Conservation (phyloP, 2,329 filamentous ascomycete genomes). For the Graphiopsis chlorocephala region DNA sequence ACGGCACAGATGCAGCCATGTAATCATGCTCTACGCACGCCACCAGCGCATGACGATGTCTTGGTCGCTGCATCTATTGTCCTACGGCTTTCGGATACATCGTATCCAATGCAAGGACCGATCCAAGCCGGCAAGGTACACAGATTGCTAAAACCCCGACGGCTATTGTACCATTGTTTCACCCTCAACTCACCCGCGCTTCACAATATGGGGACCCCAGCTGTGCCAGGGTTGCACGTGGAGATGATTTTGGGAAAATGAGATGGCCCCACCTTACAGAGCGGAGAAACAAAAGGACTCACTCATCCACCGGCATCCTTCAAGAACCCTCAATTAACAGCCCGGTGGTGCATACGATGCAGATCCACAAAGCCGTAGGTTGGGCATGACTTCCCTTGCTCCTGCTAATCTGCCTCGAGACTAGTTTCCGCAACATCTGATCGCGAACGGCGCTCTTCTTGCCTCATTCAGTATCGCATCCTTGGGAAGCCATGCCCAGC, state of each 20-base stretch:
- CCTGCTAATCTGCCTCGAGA: neutral
- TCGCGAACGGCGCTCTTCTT: slow-evolving; percentile 7
- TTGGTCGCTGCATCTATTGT: neutral
- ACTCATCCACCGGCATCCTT: neutral
- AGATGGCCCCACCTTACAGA: neutral
- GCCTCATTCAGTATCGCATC: slow-evolving; percentile 1
- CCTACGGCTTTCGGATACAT: neutral
- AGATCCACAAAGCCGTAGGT: neutral
- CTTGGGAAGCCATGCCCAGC: slow-evolving; percentile 2
- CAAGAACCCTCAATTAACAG: neutral
- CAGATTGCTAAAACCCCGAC: neutral
- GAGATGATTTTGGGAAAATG: slow-evolving; percentile 2
- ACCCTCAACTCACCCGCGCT: neutral
- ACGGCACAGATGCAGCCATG: slow-evolving; percentile 1
- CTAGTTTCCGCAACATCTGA: neutral
- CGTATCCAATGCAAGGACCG: neutral
- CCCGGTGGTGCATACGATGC: neutral
- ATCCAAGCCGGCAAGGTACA: neutral
- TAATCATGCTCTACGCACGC: neutral
- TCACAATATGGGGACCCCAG: slow-evolving; percentile 6
- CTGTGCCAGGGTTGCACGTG: neutral
- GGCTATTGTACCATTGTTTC: neutral
- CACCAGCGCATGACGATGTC: neutral
- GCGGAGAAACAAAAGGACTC: neutral
- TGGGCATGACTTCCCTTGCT: neutral